phyloP scores from a whole-genome alignment of 306 rosid genomes.

The Datisca glomerata region DNA sequence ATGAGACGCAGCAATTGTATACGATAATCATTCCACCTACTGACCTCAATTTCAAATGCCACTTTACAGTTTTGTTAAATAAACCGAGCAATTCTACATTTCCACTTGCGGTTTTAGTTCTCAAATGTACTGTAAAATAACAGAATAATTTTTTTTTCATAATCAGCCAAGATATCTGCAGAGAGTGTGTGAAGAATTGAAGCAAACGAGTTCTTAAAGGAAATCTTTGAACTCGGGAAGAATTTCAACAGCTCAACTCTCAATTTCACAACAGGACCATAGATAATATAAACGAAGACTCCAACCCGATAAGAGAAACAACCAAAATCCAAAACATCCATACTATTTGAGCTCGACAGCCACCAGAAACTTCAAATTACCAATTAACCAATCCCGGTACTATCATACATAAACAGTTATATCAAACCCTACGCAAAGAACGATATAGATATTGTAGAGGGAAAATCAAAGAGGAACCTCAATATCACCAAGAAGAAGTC shows the following conservation, averaged over 20 bases:
- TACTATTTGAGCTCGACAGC: slow-evolving; percentile 4
- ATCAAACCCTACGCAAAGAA: neutral
- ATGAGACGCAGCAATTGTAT: too few species aligned
- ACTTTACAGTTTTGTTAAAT: too few species aligned
- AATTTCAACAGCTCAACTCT: slow-evolving; percentile 4
- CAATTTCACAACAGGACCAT: slow-evolving; percentile 11
- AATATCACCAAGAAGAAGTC: slow-evolving; percentile 92
- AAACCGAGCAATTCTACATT: too few species aligned
- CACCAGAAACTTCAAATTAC: neutral
- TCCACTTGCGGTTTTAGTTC: too few species aligned
- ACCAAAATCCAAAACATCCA: neutral
- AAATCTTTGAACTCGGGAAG: slow-evolving; percentile 2
- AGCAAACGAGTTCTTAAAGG: neutral
- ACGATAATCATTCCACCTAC: too few species aligned
- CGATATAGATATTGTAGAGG: neutral
- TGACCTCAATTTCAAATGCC: too few species aligned
- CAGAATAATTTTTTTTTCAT: too few species aligned
- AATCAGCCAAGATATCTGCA: neutral
- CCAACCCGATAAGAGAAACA: neutral
- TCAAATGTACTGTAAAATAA: too few species aligned
- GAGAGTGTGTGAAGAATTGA: neutral
- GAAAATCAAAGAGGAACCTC: slow-evolving; percentile 34
- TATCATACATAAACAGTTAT: neutral
- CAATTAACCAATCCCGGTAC: slow-evolving; percentile 12
- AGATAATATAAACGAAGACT: too few species aligned